Conservation (phyloP, 2,329 filamentous ascomycete genomes). For the Penicillium sp. region DNA sequence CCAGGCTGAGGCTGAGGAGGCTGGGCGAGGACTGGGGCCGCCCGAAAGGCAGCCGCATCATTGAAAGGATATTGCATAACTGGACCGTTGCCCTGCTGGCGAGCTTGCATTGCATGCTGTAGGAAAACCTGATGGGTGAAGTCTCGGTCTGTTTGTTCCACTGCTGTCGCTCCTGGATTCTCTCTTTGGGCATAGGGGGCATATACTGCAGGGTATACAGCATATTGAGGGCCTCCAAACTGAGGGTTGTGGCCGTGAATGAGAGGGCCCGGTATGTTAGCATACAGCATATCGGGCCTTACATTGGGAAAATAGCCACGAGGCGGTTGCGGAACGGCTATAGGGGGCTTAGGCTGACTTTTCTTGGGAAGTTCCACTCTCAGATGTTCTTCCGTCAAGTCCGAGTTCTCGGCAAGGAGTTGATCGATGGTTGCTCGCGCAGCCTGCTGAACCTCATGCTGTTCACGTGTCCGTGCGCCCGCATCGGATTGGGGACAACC, state of each 20-base stretch:
- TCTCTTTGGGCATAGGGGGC: not conserved
- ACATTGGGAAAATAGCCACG: not conserved
- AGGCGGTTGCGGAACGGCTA: not conserved
- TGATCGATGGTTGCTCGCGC: slow-evolving; percentile 35
- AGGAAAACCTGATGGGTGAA: not conserved
- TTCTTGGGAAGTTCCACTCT: slow-evolving; percentile 18
- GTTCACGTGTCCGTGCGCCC: slow-evolving; percentile 21
- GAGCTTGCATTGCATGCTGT: not conserved
- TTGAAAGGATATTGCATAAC: not conserved
- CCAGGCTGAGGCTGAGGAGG: not conserved
- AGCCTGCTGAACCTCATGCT: slow-evolving; percentile 35
- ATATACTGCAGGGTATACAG: not conserved
- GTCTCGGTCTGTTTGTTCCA: not conserved
- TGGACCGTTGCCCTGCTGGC: not conserved
- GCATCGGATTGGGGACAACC: slow-evolving; percentile 33
- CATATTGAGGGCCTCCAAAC: not conserved
- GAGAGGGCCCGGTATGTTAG: not conserved
- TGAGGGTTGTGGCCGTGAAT: not conserved
- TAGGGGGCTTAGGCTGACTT: not conserved
- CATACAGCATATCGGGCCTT: not conserved
- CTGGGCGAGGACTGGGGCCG: not conserved
- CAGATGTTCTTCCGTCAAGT: slow-evolving; percentile 27
- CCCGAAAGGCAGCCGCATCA: not conserved
- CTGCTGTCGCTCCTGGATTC: not conserved
- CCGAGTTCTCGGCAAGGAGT: slow-evolving; percentile 32